Base-by-base conservation (phyloP, 169 alveolate genomes). In the Plasmodium knowlesi region DNA sequence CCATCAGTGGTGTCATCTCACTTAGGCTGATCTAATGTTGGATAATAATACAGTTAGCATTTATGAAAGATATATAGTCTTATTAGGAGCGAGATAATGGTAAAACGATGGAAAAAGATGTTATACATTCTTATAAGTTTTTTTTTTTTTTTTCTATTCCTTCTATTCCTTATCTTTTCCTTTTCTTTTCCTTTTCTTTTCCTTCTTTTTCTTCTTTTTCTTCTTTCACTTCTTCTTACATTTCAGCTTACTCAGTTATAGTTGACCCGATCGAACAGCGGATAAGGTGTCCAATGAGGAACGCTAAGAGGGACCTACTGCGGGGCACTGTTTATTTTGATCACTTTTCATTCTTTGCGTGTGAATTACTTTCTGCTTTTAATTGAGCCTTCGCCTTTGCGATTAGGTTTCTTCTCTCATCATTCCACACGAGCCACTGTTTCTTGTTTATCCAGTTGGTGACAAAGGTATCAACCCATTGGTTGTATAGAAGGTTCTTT, bases 361-460 rank as follows among this genome's bases (percentile, higher is more conserved):
- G 57, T 46, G n/a, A 9, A 3, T 46, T 0, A 1, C 10, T 46
- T 46, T 46, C 2, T 46, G 9, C 12, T 10, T 46, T 46, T 46
- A 12, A 46, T 46, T 16, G n/a, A 46, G 57, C 57, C 10, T 46
- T 46, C 57, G 57, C 57, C n/a, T 46, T 74, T 34, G 41, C 41
- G 25, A n/a, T 8, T 30, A 30, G 22, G 46, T 74, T 30, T 74
- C 83, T 30, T 30, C 41, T 74, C 19, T 80, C 86, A 5, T 39
- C 19, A 5, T 6, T n/a, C 86, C 86, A 80, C 16, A 46, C 86
- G 34, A 2, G 8, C 86, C 86, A 80, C 39, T 80, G 50, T 43
- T 80, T 80, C 61, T 80, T 3, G 25, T 46, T 80, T 46, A 80
- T 80, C 86, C 86, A 80, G 5, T 80, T 80, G 25, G 22, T 80